Evolutionary conservation across 1,139 yeast species (phyloP).

Genomic region (Taiozyma sp.): DNA sequence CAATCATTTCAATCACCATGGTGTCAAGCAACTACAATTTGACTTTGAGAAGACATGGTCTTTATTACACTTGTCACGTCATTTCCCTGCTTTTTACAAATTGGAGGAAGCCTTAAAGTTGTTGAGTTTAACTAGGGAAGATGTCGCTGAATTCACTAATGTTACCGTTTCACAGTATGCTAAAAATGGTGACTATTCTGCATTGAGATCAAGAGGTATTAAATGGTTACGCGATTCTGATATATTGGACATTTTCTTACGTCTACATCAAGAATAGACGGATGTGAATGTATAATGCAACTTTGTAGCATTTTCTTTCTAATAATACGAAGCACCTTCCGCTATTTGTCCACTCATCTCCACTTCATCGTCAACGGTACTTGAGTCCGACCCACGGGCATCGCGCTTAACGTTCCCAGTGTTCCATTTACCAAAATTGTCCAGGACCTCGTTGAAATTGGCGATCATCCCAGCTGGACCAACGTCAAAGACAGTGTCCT

Average conservation of each 20-base stretch:
- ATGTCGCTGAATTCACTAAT: slow-evolving; percentile 28
- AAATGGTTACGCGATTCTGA: slow-evolving; percentile 27
- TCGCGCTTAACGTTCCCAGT: background rate
- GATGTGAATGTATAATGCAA: background rate
- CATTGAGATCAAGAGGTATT: slow-evolving; percentile 22
- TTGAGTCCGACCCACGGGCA: background rate
- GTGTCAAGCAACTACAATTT: slow-evolving; percentile 48
- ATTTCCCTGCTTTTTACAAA: slow-evolving; percentile 30
- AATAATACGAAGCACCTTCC: background rate
- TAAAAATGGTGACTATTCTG: slow-evolving; percentile 26
- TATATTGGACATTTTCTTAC: slow-evolving; percentile 30
- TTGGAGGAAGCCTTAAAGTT: slow-evolving; percentile 38
- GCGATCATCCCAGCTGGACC: slow-evolving; percentile 70
- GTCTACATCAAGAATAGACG: slow-evolving; percentile 15
- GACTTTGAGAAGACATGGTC: slow-evolving; percentile 48
- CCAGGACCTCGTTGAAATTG: slow-evolving; percentile 48
- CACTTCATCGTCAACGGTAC: background rate
- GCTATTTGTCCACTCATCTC: background rate
- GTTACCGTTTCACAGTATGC: slow-evolving; percentile 21
- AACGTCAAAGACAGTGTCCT: slow-evolving; percentile 51
- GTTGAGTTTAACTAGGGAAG: slow-evolving; percentile 33
- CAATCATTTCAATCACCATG: slow-evolving; percentile 51
- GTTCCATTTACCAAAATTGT: slow-evolving; percentile 24
- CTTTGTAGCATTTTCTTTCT: background rate
- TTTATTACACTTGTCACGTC: slow-evolving; percentile 30